Evolutionary conservation across 2,329 filamentous ascomycete genomes (phyloP), one percentile per base, ranked within the genome.

Genomic region (Claviceps spartinae): DNA sequence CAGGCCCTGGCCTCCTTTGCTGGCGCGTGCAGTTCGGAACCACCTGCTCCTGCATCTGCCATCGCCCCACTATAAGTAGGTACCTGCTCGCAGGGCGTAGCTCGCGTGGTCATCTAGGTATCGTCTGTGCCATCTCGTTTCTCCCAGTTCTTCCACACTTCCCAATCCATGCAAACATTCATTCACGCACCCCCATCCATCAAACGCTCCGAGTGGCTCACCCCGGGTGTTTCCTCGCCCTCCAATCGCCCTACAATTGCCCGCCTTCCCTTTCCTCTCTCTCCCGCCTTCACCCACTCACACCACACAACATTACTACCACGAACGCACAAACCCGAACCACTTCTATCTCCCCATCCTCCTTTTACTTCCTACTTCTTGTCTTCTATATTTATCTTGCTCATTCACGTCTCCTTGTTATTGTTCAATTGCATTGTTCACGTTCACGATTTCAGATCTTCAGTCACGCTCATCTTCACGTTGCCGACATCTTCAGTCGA

Each of bases 51-150:
- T 26, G 42, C 42, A 42, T 20, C 47, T 42, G 42, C 57, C 59
- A 55, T 55, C 54, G 53, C 48, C 52, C 54, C 42, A 52, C 42
- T 45, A 44, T 36, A 47, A 5, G 37, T 30, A 20, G n/a, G n/a
- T 42, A 42, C 40, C 48, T 42, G 26, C 24, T 40, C 36, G 26
- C 8, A 11, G 4, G 26, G 48, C 26, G 9, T 24, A 3, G 4
- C n/a, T 20, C 24, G 24, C 48, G 4, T 34, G n/a, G 38, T 5
- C 24, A 13, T 36, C n/a, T 16, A 4, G 26, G 48, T 43, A 49
- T 14, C 26, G 18, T 49, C 16, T 14, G 6, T 37, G 30, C 34
- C 46, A 16, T 24, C 22, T 18, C 14, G 47, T 47, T 48, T 40
- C 53, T 50, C 49, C 53, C 54, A 53, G 49, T 47, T 52, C 48